Evolutionary conservation across 2,329 filamentous ascomycete species (phyloP).

Genomic region (Sordariomycetes sp.): DNA sequence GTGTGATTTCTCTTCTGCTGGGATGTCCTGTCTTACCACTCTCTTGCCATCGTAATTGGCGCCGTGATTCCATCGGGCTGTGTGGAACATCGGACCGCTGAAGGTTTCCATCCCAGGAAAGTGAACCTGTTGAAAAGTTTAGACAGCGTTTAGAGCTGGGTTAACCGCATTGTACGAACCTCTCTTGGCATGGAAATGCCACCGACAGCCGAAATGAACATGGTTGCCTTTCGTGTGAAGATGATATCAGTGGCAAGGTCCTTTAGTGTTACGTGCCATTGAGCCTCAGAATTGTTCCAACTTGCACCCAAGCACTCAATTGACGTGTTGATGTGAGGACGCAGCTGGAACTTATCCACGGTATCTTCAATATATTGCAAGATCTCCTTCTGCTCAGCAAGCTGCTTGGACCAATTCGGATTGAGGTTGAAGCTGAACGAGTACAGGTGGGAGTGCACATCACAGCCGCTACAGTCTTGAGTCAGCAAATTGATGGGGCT

Average conservation of each 20-base stretch:
- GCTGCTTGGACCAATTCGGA: constrained; percentile 24
- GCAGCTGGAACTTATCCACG: constrained; percentile 9
- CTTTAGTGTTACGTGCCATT: constrained; percentile 11
- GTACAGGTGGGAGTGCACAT: constrained; percentile 20
- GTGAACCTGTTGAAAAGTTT: too few relatives aligned
- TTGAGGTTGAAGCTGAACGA: constrained; percentile 31
- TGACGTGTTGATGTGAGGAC: constrained; percentile 10
- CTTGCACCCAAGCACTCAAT: constrained; percentile 12
- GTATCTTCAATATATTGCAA: constrained; percentile 13
- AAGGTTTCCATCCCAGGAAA: constrained; percentile 42
- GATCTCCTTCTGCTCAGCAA: constrained; percentile 24
- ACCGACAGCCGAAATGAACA: constrained; percentile 18
- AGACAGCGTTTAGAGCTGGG: too few relatives aligned
- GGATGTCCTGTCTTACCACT: too few relatives aligned
- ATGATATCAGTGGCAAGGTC: constrained; percentile 8
- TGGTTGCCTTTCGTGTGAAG: constrained; percentile 8
- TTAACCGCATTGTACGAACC: too few relatives aligned
- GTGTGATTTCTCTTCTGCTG: too few relatives aligned
- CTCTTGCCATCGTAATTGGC: constrained; percentile 36
- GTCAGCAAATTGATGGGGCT: too few relatives aligned
- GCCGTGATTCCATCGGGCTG: constrained; percentile 43
- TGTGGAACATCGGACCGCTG: constrained; percentile 42
- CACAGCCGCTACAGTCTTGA: constrained; percentile 10
- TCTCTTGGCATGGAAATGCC: constrained; percentile 14
- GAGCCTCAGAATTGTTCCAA: constrained; percentile 9